A percentile compares a stretch with the other conserved stretches of the same genome.
Conservation (phyloP, 495 filamentous ascomycete species). For the Amphirosellinia nigrospora region DNA sequence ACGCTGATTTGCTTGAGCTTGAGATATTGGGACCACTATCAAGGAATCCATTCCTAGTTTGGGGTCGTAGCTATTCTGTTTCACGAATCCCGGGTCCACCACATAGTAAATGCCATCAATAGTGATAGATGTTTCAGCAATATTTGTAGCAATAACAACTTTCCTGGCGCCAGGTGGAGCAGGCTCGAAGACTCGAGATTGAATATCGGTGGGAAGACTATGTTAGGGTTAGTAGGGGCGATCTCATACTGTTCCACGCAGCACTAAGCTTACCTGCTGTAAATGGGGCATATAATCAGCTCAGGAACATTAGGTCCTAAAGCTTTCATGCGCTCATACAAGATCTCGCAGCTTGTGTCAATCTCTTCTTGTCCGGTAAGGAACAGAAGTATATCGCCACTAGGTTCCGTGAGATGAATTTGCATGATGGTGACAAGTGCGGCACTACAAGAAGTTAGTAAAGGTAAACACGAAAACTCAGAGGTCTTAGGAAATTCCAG, state of each 20-base stretch:
- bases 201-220: conserved; percentile 72
- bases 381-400: conserved; percentile 93
- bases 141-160: conserved; percentile 98
- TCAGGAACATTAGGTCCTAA: conserved; percentile 90
- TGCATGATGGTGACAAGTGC: conserved; percentile 97
- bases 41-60: conserved; percentile 98
- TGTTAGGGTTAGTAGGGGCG: background rate
- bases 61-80: conserved; percentile 95
- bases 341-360: conserved; percentile 88
- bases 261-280: conserved; percentile 60
- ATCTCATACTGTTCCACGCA: background rate
- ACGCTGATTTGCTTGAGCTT: conserved; percentile 95
- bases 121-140: conserved; percentile 96
- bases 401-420: conserved; percentile 89
- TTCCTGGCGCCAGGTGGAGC: conserved; percentile 88
- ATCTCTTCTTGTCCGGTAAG: conserved; percentile 98
- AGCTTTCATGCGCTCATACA: conserved; percentile 96
- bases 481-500: background rate
- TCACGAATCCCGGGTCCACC: conserved; percentile 95
- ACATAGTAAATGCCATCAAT: conserved; percentile 98
- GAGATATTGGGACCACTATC: conserved; percentile 92
- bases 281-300: conserved; percentile 90
- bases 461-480: background rate
- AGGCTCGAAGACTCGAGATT: conserved; percentile 92
- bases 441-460: conserved; percentile 46